Base-by-base conservation (phyloP, 2,329 filamentous ascomycete genomes). In the Hypoxylon sp. region DNA sequence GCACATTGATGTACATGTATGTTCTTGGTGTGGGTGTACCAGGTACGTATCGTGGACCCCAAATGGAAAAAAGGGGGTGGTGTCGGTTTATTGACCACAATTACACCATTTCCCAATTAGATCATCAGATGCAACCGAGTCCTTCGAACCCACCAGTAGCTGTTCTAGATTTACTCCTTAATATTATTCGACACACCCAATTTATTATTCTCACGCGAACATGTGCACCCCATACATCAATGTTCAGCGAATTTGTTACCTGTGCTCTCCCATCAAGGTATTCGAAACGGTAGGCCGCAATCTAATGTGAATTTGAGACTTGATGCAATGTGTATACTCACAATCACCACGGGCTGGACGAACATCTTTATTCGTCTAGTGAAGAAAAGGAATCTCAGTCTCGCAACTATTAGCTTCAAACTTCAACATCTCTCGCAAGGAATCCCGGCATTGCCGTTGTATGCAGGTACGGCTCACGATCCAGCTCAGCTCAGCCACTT, bases 381-480 rank as follows among this genome's bases (percentile, higher is more conserved):
- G 5, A 27, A 27, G 24, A 27, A 27, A 27, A 27, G 24, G 24
- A 27, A 27, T 27, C 24, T 3, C 24, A 27, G 24, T 27, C 24
- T 27, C 24, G 24, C 24, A 27, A 5, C 24, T 27, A 2, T 15
- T 37, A 37, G 32, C 32, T 15, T 37, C 32, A 15, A 13, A 5
- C 15, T 15, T 32, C 11, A 32, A 37, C 11, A 37, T 37, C 32
- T 15, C 37, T 39, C 3, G 13, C 3, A 37, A 37, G 15, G 15
- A 39, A n/a, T 39, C 15, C 37, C 37, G 37, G 39, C 39, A 10
- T 6, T 31, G 24, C 35, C 42, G 24, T 39, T 15, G 21, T 44
- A 55, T 55, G 52, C 52, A 55, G 52, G 52, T 55, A 55, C 52
- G 32, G 39, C 53, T 55, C 53, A 42, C 24, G n/a, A 32, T 44